Conservation (phyloP, 2,329 filamentous ascomycete genomes). For the Aspergillus persii region DNA sequence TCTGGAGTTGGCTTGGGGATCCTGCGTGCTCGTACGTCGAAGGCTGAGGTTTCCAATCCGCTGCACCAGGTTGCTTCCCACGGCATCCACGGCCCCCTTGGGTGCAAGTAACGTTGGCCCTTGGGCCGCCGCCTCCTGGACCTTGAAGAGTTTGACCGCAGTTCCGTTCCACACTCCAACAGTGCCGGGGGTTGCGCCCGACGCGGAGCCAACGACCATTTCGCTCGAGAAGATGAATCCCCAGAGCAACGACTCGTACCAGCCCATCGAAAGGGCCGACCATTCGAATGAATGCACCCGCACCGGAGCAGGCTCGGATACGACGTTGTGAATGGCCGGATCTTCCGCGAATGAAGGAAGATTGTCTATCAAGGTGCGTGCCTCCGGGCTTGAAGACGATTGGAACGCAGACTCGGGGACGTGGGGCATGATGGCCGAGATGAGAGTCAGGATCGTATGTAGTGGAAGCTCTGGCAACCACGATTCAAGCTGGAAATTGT, state of each 20-base stretch:
- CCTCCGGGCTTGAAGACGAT: constrained; percentile 37
- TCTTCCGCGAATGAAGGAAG: constrained; percentile 45
- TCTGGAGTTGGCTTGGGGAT: constrained; percentile 27
- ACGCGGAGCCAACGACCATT: constrained; percentile 60
- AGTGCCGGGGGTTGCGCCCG: constrained; percentile 66
- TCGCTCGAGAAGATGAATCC: constrained; percentile 87
- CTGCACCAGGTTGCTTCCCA: constrained; percentile 84
- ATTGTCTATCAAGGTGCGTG: constrained; percentile 42
- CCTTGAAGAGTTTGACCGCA: constrained; percentile 79
- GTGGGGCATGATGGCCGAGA: constrained; percentile 58
- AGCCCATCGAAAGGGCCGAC: constrained; percentile 84
- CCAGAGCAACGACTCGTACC: constrained; percentile 96
- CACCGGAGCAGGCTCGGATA: constrained; percentile 66
- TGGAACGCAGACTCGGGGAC: constrained; percentile 49
- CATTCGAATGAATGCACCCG: constrained; percentile 90
- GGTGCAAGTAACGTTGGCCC: constrained; percentile 81
- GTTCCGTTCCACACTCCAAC: constrained; percentile 95
- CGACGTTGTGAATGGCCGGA: constrained; percentile 64
- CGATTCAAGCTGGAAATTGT: constrained; percentile 65
- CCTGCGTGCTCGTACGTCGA: constrained; percentile 35
- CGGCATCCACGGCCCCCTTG: constrained; percentile 86
- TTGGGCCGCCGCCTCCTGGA: constrained; percentile 77
- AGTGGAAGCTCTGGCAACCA: constrained; percentile 92
- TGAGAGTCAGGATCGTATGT: constrained; percentile 78
- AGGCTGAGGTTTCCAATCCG: constrained; percentile 80